These are phyloP conservation scores for Lophiotrema nucula DNA, from an alignment of 495 filamentous ascomycete species.

Conservation along the genomic window DNA sequence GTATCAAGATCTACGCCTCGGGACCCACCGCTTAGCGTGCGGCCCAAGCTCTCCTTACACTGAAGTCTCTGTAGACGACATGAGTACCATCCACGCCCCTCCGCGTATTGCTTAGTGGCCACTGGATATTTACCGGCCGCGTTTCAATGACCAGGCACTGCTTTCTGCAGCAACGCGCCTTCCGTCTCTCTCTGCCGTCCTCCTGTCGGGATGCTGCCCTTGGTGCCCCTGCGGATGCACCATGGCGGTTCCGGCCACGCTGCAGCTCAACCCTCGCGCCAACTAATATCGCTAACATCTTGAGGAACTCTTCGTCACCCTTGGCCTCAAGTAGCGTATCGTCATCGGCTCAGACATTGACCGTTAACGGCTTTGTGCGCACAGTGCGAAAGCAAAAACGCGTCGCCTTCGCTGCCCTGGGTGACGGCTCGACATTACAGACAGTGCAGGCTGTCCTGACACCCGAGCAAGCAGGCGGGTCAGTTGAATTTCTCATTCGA, in stretches of 20 bases:
- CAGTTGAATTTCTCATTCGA: conserved; percentile 41
- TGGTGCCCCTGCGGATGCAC: background rate
- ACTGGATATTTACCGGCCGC: background rate
- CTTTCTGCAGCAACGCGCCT: background rate
- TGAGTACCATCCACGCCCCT: background rate
- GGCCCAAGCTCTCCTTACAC: background rate
- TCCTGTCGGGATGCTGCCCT: background rate
- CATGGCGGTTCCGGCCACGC: conserved; percentile 9
- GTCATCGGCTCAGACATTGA: conserved; percentile 42
- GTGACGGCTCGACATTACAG: conserved; percentile 80
- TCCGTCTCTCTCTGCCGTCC: conserved; percentile 12
- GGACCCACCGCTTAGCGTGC: too few relatives aligned
- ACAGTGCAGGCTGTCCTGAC: conserved; percentile 80
- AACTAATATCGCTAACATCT: conserved; percentile 33
- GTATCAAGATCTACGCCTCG: too few relatives aligned
- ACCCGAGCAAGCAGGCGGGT: conserved; percentile 75
- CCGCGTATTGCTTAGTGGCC: too few relatives aligned
- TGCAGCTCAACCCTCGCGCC: conserved; percentile 25
- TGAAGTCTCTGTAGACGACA: conserved; percentile 14
- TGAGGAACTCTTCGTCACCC: conserved; percentile 2
- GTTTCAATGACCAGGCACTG: conserved; percentile 4
- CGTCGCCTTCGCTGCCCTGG: conserved; percentile 76
- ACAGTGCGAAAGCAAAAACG: conserved; percentile 85
- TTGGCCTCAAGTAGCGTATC: conserved; percentile 5
- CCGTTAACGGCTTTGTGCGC: conserved; percentile 75